Base-by-base conservation (phyloP, 306 rosid species). In the Begonia peltatifolia region DNA sequence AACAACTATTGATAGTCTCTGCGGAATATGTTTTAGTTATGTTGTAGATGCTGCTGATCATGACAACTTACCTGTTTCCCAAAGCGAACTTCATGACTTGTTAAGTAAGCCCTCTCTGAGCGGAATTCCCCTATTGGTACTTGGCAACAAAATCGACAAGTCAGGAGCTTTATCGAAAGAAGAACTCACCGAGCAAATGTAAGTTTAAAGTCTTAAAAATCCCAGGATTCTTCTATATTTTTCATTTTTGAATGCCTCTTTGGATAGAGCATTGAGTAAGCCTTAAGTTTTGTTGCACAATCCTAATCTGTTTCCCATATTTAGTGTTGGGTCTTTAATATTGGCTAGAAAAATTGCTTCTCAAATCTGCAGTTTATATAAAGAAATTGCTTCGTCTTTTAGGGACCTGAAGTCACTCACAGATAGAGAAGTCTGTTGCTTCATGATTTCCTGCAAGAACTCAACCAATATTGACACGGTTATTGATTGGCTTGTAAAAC, bases 21-120 rank as follows among this genome's bases (percentile, higher is more conserved):
- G 0, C 6, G 18, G 4, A 41, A 65, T 67, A 35, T 47, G 10
- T 50, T 69, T 58, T 71, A 76, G 78, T 18, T 78, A 70, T 70
- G 84, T 72, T 17, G 89, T 75, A 47, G 82, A 79, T 74, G 79
- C 74, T 22, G 81, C 80, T 59, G 78, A 76, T 72, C 14, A 14
- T 38, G 81, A 74, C 18, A 74, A 74, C 51, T 57, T 76, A 50
- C 43, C 68, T 17, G 68, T 69, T 61, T 71, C 79, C 4, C 74
- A 52, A 71, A 55, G 57, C 61, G 78, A 79, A 74, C 84, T 79
- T 16, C 84, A 83, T 67, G 80, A 76, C 70, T 58, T 76, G 61
- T 57, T 74, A 60, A 69, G 76, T 64, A 79, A 71, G 65, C 70
- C 68, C 16, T 74, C 87, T 11, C 60, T 79, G 61, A 66, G 49